Conservation (phyloP, 2,329 filamentous ascomycete genomes). For the Fusarium begoniae region DNA sequence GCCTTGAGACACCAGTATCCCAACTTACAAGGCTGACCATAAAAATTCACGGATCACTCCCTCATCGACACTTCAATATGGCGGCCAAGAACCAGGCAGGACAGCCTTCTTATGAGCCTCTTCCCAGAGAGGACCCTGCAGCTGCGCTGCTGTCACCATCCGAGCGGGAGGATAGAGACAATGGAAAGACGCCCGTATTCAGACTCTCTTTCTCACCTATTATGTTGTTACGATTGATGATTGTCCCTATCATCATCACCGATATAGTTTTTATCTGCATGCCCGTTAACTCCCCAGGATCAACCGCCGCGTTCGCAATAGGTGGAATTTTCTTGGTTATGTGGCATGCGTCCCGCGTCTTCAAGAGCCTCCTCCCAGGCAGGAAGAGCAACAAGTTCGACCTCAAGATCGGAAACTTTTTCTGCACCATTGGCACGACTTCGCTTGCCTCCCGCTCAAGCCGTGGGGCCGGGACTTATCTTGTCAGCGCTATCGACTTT, state of each 20-base stretch:
- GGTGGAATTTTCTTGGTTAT: slow-evolving; percentile 17
- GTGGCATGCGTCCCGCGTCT: slow-evolving; percentile 20
- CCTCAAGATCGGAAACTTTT: slow-evolving; percentile 35
- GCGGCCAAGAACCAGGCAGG: slow-evolving; percentile 24
- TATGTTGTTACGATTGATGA: slow-evolving; percentile 19
- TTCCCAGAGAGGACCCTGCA: slow-evolving; percentile 26
- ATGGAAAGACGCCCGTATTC: slow-evolving; percentile 13
- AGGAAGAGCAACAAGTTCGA: slow-evolving; percentile 32
- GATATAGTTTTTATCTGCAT: slow-evolving; percentile 20
- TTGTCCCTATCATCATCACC: slow-evolving; percentile 27
- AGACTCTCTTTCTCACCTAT: slow-evolving; percentile 30
- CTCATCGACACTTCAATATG: slow-evolving; percentile 4
- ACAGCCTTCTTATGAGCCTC: slow-evolving; percentile 20
- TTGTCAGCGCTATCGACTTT: slow-evolving; percentile 31
- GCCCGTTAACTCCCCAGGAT: not conserved
- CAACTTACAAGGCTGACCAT: not conserved
- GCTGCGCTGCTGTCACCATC: slow-evolving; percentile 28
- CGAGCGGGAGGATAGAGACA: slow-evolving; percentile 3
- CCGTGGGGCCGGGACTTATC: slow-evolving; percentile 2
- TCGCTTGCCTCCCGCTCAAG: not conserved
- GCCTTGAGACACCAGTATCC: not conserved
- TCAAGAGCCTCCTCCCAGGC: slow-evolving; percentile 7
- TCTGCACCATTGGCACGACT: slow-evolving; percentile 28
- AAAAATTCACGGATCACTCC: not conserved
- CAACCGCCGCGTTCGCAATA: slow-evolving; percentile 17